Conservation (phyloP, 2,329 filamentous ascomycete species). For the Aspergillus phoenicis region DNA sequence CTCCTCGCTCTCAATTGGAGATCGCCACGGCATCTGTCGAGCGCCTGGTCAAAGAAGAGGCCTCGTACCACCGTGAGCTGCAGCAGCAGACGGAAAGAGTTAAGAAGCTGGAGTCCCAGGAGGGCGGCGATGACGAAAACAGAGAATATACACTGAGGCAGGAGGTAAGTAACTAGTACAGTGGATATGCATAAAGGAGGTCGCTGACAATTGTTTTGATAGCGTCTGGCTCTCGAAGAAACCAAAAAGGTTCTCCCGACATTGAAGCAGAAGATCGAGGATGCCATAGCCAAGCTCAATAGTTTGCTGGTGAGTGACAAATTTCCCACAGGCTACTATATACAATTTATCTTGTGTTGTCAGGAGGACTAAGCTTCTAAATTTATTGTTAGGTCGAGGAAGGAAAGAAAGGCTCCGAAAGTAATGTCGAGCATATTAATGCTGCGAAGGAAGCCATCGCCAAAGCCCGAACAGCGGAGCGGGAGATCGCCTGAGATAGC, state of each 20-base stretch:
- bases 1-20: slow-evolving; percentile 77
- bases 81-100: slow-evolving; percentile 72
- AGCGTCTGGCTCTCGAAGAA: slow-evolving; percentile 83
- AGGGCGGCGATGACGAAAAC: slow-evolving; percentile 75
- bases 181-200: not conserved
- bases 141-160: slow-evolving; percentile 79
- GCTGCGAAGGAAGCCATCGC: slow-evolving; percentile 47
- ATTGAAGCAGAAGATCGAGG: slow-evolving; percentile 69
- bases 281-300: slow-evolving; percentile 73
- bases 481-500: slow-evolving; percentile 39
- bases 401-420: slow-evolving; percentile 42
- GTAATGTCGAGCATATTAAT: slow-evolving; percentile 45
- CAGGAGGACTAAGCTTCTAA: not conserved
- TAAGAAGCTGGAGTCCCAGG: slow-evolving; percentile 65
- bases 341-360: not conserved
- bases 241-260: slow-evolving; percentile 80
- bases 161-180: slow-evolving; percentile 62
- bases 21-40: slow-evolving; percentile 79
- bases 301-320: slow-evolving; percentile 68
- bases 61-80: slow-evolving; percentile 85
- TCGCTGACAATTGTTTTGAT: slow-evolving; percentile 16
- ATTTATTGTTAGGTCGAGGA: slow-evolving; percentile 36
- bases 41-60: slow-evolving; percentile 88
- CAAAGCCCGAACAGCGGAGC: slow-evolving; percentile 41
- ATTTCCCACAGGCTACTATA: not conserved